Evolutionary conservation across 306 rosid genomes (phyloP).

Genomic region (Elaeagnus macrophylla): DNA sequence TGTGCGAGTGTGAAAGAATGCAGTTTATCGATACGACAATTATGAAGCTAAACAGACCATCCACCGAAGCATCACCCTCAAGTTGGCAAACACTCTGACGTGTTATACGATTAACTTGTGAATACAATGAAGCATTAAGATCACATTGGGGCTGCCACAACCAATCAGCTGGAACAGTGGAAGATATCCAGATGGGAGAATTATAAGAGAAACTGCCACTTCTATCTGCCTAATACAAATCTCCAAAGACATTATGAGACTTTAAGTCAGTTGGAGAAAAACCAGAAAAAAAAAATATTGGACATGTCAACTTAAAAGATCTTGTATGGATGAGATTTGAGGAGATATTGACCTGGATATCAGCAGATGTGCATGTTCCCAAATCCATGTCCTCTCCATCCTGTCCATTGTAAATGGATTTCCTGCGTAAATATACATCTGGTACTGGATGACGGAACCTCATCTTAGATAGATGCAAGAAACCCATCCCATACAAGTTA

Average conservation of each 20-base stretch:
- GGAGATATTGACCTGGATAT: constrained; percentile 19
- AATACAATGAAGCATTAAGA: constrained; percentile 29
- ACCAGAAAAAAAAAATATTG: not conserved
- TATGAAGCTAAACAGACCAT: constrained; percentile 49
- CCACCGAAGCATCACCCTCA: constrained; percentile 74
- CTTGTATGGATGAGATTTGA: constrained; percentile 5
- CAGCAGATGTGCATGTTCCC: constrained; percentile 29
- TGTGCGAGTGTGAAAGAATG: not conserved
- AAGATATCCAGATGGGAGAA: constrained; percentile 54
- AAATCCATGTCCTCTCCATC: constrained; percentile 27
- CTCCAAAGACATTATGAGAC: constrained; percentile 13
- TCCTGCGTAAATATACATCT: constrained; percentile 31
- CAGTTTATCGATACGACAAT: not conserved
- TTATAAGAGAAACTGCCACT: constrained; percentile 28
- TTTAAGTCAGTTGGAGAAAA: constrained; percentile 1
- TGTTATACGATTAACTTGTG: constrained; percentile 29
- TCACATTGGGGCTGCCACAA: constrained; percentile 42
- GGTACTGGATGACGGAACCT: constrained; percentile 70
- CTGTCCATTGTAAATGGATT: constrained; percentile 23
- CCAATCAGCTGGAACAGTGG: constrained; percentile 57
- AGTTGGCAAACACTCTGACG: constrained; percentile 81
- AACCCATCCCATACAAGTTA: constrained; percentile 85
- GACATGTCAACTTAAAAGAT: constrained; percentile 3
- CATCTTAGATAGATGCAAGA: constrained; percentile 66
- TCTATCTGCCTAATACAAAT: constrained; percentile 52